Evolutionary conservation across 1,284 basidiomycete genomes (phyloP).

Genomic region (Tilletia indica): DNA sequence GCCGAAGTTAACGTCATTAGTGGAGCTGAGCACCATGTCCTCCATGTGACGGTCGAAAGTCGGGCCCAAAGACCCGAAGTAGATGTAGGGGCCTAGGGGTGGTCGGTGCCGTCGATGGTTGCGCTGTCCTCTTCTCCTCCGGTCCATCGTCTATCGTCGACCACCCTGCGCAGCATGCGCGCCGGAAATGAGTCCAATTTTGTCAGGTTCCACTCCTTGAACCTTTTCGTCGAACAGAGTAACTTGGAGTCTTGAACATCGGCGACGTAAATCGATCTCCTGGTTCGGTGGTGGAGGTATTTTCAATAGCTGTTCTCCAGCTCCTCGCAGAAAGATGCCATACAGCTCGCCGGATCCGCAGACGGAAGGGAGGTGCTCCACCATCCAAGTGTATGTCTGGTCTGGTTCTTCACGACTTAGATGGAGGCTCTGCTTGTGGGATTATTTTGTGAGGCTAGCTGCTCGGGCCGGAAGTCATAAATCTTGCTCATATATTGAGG

Average conservation of each 20-base stretch:
- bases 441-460: too few relatives aligned
- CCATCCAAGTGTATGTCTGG: constrained; percentile 39
- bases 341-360: constrained; percentile 27
- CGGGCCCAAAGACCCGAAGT: constrained; percentile 98
- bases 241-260: constrained; percentile 85
- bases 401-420: too few relatives aligned
- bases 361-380: constrained; percentile 24
- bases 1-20: constrained; percentile 98
- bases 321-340: constrained; percentile 66
- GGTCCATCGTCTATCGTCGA: background rate
- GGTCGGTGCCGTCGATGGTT: constrained; percentile 71
- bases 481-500: too few relatives aligned
- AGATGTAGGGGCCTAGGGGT: constrained; percentile 95
- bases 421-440: too few relatives aligned
- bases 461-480: too few relatives aligned
- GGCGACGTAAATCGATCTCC: constrained; percentile 91
- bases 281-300: constrained; percentile 63
- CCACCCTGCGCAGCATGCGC: constrained; percentile 60
- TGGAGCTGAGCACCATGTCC: constrained; percentile 84
- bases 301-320: constrained; percentile 91
- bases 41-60: constrained; percentile 98
- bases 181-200: constrained; percentile 81
- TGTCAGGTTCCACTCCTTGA: constrained; percentile 87
- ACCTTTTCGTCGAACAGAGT: constrained; percentile 80
- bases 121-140: background rate